phyloP scores from a whole-genome alignment of 768 basidiomycete genomes.

The Calocybe gangraenosa region DNA sequence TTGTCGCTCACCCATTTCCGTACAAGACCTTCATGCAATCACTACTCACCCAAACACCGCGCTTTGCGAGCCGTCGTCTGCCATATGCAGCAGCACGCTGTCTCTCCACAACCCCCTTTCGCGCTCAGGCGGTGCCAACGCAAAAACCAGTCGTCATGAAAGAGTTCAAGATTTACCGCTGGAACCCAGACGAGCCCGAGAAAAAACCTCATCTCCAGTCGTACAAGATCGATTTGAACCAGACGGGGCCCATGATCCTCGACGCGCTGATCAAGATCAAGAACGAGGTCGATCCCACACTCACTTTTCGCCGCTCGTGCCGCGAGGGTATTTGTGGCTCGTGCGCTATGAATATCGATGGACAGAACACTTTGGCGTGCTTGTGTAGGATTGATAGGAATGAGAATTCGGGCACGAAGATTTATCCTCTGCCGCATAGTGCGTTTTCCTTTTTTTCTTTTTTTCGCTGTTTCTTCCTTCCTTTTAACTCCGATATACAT shows the following conservation, averaged over 20 bases:
- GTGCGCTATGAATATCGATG: constrained; percentile 99
- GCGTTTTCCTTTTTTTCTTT: constrained; percentile 25
- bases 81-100: constrained; percentile 7
- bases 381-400: constrained; percentile 91
- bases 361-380: constrained; percentile 97
- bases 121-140: constrained; percentile 42
- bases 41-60: constrained; percentile 9
- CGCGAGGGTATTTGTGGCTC: constrained; percentile 96
- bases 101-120: constrained; percentile 13
- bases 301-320: constrained; percentile 93
- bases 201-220: constrained; percentile 89
- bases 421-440: constrained; percentile 99
- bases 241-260: constrained; percentile 94
- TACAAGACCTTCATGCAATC: constrained; percentile 14
- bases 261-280: constrained; percentile 99
- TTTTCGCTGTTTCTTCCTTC: background rate
- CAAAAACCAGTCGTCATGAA: constrained; percentile 71
- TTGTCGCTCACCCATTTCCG: background rate
- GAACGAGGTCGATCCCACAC: constrained; percentile 95
- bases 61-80: constrained; percentile 5
- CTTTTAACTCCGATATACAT: background rate
- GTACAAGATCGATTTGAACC: constrained; percentile 89
- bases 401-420: constrained; percentile 69
- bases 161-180: constrained; percentile 99
- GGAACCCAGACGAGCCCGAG: constrained; percentile 95